phyloP scores from a whole-genome alignment of 306 rosid genomes.

The Neltuma alba region DNA sequence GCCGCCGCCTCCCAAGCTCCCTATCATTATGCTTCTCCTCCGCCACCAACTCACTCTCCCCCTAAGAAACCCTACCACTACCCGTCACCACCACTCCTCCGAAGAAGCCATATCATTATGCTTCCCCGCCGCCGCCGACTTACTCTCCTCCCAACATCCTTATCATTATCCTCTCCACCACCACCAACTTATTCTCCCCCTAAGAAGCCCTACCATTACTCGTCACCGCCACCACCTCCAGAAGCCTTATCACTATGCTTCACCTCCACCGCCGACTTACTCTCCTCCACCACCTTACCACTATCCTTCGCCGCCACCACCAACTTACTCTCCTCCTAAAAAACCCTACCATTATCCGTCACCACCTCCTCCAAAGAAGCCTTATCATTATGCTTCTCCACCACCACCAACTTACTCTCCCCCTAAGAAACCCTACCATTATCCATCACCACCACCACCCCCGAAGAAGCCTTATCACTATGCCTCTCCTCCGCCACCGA shows the following conservation, averaged over 20 bases:
- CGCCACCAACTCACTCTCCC: conserved; percentile 14
- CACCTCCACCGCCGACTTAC: conserved; percentile 36
- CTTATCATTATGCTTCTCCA: background rate
- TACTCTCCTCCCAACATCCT: background rate
- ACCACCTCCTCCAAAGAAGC: conserved; percentile 10
- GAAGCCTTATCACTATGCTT: conserved; percentile 1
- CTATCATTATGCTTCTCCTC: conserved; percentile 14
- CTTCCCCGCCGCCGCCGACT: conserved; percentile 31
- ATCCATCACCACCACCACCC: conserved; percentile 29
- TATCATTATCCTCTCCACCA: conserved; percentile 22
- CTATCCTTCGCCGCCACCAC: conserved; percentile 27
- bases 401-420: conserved; percentile 20
- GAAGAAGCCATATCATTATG: background rate
- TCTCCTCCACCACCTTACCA: conserved; percentile 27
- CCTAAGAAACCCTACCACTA: background rate
- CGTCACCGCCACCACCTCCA: conserved; percentile 27
- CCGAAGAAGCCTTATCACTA: conserved; percentile 1
- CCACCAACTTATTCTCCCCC: too few species aligned
- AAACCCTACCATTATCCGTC: conserved; percentile 11
- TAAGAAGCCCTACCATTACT: background rate
- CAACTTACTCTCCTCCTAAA: background rate
- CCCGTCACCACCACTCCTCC: conserved; percentile 33
- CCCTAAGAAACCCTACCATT: conserved; percentile 19
- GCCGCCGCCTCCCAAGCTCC: conserved; percentile 4
- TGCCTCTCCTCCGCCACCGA: conserved; percentile 32